These are phyloP conservation scores for Psidium guajava DNA, from an alignment of 345 rosid genomes.

Conservation along the genomic window DNA sequence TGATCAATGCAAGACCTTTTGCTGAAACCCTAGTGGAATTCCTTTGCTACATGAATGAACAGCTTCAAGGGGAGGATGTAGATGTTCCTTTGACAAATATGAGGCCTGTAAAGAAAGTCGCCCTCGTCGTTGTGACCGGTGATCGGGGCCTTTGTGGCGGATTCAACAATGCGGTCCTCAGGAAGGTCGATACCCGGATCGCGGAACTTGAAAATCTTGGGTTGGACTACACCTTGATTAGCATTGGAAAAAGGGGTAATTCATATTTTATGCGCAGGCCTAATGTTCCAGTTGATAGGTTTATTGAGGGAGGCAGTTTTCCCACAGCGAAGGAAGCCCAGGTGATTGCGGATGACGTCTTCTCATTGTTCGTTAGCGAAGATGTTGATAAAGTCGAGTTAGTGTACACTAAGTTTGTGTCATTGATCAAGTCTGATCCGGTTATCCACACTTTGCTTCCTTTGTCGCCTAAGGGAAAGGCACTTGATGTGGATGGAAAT, in stretches of 20 bases:
- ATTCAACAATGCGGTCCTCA: slow-evolving; percentile 59
- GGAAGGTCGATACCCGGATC: slow-evolving; percentile 43
- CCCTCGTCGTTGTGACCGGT: slow-evolving; percentile 52
- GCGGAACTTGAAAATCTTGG: slow-evolving; percentile 49
- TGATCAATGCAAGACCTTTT: slow-evolving; percentile 66
- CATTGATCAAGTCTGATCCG: slow-evolving; percentile 69
- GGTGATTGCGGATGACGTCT: slow-evolving; percentile 68
- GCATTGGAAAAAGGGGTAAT: slow-evolving; percentile 83
- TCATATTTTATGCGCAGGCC: slow-evolving; percentile 52
- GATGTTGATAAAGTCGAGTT: slow-evolving; percentile 90
- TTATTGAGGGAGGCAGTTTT: slow-evolving; percentile 43
- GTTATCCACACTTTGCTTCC: slow-evolving; percentile 64
- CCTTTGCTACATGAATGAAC: slow-evolving; percentile 37
- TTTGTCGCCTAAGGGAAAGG: slow-evolving; percentile 43
- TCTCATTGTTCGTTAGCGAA: slow-evolving; percentile 57
- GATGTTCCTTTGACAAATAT: slow-evolving; percentile 57
- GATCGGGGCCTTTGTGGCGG: slow-evolving; percentile 85
- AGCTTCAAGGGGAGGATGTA: slow-evolving; percentile 45
- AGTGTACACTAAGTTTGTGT: slow-evolving; percentile 69
- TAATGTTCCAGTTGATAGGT: slow-evolving; percentile 30
- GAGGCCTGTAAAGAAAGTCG: slow-evolving; percentile 73
- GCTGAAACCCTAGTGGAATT: slow-evolving; percentile 44
- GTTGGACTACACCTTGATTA: slow-evolving; percentile 48
- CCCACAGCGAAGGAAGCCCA: slow-evolving; percentile 82
- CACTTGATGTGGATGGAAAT: slow-evolving; percentile 45